These are phyloP conservation scores for Lunasporangiospora selenospora DNA, from an alignment of 192 early-diverging fungal genomes.

Conservation along the genomic window DNA sequence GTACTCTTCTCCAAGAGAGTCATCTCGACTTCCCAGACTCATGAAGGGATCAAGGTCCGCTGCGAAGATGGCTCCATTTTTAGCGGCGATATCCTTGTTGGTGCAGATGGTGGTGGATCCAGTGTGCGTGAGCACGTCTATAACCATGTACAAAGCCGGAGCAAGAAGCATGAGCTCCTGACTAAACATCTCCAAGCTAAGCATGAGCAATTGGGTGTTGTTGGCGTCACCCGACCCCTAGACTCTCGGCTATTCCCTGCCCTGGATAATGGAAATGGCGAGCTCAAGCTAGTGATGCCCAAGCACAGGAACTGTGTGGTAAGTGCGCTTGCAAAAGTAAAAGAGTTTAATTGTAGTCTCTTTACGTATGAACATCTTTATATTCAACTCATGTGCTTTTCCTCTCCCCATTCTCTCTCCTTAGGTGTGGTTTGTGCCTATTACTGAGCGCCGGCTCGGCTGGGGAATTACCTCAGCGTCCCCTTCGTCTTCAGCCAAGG, in stretches of 20 bases:
- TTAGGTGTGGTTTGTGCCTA: constrained; percentile 38
- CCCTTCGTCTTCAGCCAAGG: neutral
- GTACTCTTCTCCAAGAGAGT: constrained; percentile 32
- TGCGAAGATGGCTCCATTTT: constrained; percentile 32
- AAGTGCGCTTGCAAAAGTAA: neutral
- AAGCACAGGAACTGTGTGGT: constrained; percentile 33
- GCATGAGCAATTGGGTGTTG: constrained; percentile 27
- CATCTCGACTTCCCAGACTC: constrained; percentile 13
- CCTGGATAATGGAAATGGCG: constrained; percentile 13
- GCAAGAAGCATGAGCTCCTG: constrained; percentile 20
- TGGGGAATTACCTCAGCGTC: constrained; percentile 31
- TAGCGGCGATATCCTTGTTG: constrained; percentile 35
- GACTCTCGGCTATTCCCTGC: constrained; percentile 15
- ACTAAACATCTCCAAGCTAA: constrained; percentile 20
- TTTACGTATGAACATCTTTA: neutral
- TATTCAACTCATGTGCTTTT: neutral
- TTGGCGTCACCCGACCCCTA: constrained; percentile 21
- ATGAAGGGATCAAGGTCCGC: constrained; percentile 29
- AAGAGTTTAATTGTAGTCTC: neutral
- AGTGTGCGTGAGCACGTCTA: constrained; percentile 20
- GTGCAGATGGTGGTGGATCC: constrained; percentile 29
- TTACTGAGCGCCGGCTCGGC: constrained; percentile 33
- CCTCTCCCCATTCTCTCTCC: neutral
- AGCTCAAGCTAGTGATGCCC: constrained; percentile 37
- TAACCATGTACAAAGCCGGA: constrained; percentile 8